Percentiles rank a stretch among this genome's conserved stretches.
phyloP scores from a whole-genome alignment of 2,329 filamentous ascomycete genomes.

The Triangularia setosa region DNA sequence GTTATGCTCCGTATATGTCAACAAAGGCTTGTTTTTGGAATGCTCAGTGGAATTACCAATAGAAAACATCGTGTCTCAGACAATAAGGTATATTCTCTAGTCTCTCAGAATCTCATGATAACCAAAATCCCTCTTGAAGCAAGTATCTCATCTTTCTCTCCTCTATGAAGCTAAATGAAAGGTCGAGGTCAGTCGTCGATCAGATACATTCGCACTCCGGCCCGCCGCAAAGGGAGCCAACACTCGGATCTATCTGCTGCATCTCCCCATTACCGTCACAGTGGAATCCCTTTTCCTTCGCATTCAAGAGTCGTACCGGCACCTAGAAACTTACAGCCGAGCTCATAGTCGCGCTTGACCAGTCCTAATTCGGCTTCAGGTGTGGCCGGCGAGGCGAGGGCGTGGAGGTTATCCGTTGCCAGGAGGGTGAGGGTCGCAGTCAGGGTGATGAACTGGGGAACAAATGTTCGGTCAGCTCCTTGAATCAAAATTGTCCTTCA shows the following conservation, averaged over 20 bases:
- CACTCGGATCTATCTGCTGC: no score
- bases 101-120: background rate
- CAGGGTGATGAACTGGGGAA: background rate
- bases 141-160: background rate
- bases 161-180: no score
- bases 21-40: background rate
- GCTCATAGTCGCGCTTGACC: background rate
- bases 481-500: no score
- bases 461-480: background rate
- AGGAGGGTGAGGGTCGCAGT: background rate
- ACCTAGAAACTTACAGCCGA: background rate
- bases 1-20: background rate
- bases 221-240: no score
- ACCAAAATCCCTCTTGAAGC: background rate
- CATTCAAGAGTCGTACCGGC: background rate
- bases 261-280: background rate
- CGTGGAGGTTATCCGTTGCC: background rate
- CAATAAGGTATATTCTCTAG: background rate
- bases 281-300: background rate
- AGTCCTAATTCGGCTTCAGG: background rate
- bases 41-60: background rate
- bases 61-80: background rate
- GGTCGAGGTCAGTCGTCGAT: no score
- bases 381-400: background rate
- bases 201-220: no score